Conservation (phyloP, 805 yeast species). For the Candida arabinofermentans region DNA sequence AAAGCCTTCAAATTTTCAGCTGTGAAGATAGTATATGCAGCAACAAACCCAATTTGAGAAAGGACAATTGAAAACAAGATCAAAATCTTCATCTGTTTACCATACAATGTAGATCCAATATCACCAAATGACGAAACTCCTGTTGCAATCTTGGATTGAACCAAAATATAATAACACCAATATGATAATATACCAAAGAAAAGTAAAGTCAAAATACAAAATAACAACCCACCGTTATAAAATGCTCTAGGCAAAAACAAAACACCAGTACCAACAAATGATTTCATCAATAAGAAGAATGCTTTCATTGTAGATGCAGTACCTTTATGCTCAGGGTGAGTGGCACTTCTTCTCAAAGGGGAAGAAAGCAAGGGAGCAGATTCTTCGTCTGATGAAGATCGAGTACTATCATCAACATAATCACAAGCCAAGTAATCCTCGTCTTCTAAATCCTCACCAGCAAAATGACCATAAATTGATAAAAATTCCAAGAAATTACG, state of each 20-base stretch:
- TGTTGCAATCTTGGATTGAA: slow-evolving; percentile 53
- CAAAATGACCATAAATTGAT: slow-evolving; percentile 80
- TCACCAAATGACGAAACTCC: slow-evolving; percentile 77
- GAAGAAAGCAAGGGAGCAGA: slow-evolving; percentile 22
- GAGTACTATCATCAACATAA: slow-evolving; percentile 36
- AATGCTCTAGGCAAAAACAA: slow-evolving; percentile 67
- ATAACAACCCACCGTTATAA: slow-evolving; percentile 65
- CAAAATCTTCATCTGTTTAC: slow-evolving; percentile 57
- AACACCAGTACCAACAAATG: slow-evolving; percentile 76
- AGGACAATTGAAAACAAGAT: slow-evolving; percentile 62
- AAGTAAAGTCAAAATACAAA: slow-evolving; percentile 48
- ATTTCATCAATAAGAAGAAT: slow-evolving; percentile 65
- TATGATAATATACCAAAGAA: slow-evolving; percentile 68
- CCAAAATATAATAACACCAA: slow-evolving; percentile 72
- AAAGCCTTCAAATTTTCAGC: slow-evolving; percentile 70
- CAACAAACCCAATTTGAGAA: slow-evolving; percentile 77
- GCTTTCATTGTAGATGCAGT: slow-evolving; percentile 74
- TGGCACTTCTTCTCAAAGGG: neutral
- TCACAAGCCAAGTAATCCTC: slow-evolving; percentile 55
- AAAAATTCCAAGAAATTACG: slow-evolving; percentile 73
- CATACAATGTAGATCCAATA: slow-evolving; percentile 62
- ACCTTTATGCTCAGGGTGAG: slow-evolving; percentile 34
- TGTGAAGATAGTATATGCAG: slow-evolving; percentile 77
- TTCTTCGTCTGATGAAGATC: slow-evolving; percentile 32
- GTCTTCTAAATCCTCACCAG: slow-evolving; percentile 77